phyloP scores from a whole-genome alignment of 106 monocot genomes.

The Allium fistulosum region DNA sequence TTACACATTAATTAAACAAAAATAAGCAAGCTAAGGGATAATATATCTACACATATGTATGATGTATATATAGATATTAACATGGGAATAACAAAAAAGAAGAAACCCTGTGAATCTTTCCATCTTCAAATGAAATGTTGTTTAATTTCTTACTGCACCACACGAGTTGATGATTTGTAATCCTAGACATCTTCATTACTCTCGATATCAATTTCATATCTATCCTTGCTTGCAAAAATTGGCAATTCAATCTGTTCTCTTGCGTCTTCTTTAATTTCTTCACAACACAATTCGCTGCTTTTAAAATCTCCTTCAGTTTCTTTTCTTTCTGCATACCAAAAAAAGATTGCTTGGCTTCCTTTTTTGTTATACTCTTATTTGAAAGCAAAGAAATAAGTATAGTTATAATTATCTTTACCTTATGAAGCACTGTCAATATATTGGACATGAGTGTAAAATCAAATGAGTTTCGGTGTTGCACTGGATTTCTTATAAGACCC shows the following conservation, averaged over 20 bases:
- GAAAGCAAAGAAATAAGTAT: too few relatives aligned
- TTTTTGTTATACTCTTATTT: background rate
- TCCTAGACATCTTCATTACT: conserved; percentile 57
- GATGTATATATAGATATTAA: conserved; percentile 9
- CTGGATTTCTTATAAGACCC: conserved; percentile 31
- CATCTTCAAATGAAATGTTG: conserved; percentile 41
- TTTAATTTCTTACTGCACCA: conserved; percentile 78
- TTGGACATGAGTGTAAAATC: conserved; percentile 42
- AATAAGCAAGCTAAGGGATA: too few relatives aligned
- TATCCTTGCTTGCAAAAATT: conserved; percentile 72
- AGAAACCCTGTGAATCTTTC: conserved; percentile 64
- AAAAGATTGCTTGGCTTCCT: background rate
- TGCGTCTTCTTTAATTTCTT: conserved; percentile 74
- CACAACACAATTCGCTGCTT: conserved; percentile 61
- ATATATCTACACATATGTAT: too few relatives aligned
- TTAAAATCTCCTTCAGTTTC: conserved; percentile 66
- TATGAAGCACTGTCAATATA: conserved; percentile 43
- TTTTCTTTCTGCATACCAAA: conserved; percentile 62
- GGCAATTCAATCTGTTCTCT: conserved; percentile 43
- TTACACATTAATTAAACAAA: too few relatives aligned
- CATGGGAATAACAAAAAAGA: conserved; percentile 79
- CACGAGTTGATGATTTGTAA: conserved; percentile 70
- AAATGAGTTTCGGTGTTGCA: conserved; percentile 54
- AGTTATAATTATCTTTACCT: conserved; percentile 24
- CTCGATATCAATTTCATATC: conserved; percentile 73